Base-by-base conservation (phyloP, 1,284 basidiomycete genomes). In the Leccinum pachyderme region DNA sequence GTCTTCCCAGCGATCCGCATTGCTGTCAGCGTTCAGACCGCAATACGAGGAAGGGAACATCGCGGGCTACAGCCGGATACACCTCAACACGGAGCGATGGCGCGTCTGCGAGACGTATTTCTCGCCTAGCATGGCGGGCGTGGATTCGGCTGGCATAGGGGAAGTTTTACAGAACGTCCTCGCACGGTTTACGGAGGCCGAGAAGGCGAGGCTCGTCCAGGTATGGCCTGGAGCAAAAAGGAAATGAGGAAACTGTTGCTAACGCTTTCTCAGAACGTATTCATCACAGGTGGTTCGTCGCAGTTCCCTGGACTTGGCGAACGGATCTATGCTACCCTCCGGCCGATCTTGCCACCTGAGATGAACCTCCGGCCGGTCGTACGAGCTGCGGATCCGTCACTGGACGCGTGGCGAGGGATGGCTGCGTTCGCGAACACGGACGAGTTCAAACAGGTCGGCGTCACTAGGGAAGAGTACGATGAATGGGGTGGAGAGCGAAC, bases 351-450 rank as follows among this genome's bases (percentile, higher is more conserved):
- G 8, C 89, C 92, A 0, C 91, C 91, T 25, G 87, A 88, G 52
- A 88, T 89, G 72, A 71, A 77, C 8, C 82, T 94, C 4, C 67
- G 80, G 4, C 73, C 79, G 47, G 81, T 92, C 47, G 71, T 78
- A 31, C 75, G 76, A 22, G 92, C 86, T 2, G 75, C 65, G 4
- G 86, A 97, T 69, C 83, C 90, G 2, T 64, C 77, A 13, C 69
- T 88, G 53, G 95, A 97, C 67, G 87, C 95, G 4, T 99, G 95
- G 95, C 80, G 81, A 47, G 96, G 96, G 5, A 97, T 98, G 92
- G 90, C 91, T 4, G 78, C 80, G 56, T 97, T 95, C 76, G 84
- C 87, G 25, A 69, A 72, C 50, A 87, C 84, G 7, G 75, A 79
- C 0, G 86, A 82, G 56, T 89, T 87, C 57, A 66, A 65, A 44